A percentile compares a stretch with the other conserved stretches of the same genome.
Evolutionary conservation across 208 protist genomes (phyloP).

Genomic region (Angomonas ambiguus): DNA sequence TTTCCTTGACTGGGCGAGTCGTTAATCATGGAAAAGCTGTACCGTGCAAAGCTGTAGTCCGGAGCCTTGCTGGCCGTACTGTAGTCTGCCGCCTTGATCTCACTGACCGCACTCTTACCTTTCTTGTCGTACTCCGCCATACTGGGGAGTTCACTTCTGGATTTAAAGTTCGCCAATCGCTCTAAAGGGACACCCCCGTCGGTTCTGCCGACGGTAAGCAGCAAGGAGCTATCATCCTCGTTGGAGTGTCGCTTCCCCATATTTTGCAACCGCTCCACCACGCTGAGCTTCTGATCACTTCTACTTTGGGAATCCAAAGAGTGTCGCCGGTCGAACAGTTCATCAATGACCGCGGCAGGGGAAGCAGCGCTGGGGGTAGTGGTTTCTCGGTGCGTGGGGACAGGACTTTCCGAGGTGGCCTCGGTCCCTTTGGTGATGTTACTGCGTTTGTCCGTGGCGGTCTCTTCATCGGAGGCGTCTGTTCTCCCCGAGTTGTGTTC

Average conservation of each 20-base stretch:
- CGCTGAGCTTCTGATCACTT: not conserved
- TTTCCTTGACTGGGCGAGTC: not conserved
- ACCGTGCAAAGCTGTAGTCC: not conserved
- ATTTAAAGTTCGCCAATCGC: not conserved
- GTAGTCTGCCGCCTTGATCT: not conserved
- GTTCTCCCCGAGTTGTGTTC: not conserved
- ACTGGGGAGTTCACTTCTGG: not conserved
- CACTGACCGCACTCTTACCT: not conserved
- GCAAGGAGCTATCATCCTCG: not conserved
- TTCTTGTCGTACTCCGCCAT: not conserved
- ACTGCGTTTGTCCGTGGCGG: not conserved
- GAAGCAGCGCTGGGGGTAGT: no score
- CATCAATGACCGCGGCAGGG: no score
- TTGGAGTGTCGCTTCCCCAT: not conserved
- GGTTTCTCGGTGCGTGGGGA: no score
- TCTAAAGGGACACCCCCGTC: not conserved
- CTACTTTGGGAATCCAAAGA: not conserved
- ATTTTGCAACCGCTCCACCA: not conserved
- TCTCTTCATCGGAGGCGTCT: not conserved
- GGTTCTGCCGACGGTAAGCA: not conserved
- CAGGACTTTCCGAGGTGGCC: no score
- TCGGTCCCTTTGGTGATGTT: not conserved
- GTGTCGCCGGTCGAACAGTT: not conserved
- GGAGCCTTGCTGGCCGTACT: not conserved
- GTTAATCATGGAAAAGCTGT: slow-evolving; percentile 4